Evolutionary conservation across 495 filamentous ascomycete genomes (phyloP).

Genomic region (Cudoniella acicularis): DNA sequence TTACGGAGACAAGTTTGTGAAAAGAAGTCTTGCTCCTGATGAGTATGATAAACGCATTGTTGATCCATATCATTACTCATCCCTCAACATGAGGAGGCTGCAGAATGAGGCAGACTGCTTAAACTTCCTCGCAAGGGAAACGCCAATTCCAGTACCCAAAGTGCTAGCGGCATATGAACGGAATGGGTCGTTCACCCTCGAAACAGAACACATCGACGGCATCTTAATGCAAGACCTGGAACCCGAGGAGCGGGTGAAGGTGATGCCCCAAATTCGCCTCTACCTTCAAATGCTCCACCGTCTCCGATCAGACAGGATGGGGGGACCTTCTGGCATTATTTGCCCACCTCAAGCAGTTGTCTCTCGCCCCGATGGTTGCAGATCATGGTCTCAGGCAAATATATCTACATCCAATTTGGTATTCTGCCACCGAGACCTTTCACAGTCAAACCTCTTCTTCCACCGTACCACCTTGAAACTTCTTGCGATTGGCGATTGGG

Average conservation of each 20-base stretch:
- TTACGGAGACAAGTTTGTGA: background rate
- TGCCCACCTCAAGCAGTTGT: background rate
- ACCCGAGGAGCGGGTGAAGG: conserved; percentile 1
- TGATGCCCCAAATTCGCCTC: background rate
- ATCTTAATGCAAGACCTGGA: conserved; percentile 2
- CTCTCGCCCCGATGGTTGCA: background rate
- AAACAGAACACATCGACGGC: conserved; percentile 3
- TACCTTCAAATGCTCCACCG: background rate
- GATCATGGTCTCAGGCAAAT: background rate
- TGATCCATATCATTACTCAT: background rate
- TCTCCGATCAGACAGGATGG: background rate
- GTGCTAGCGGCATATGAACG: background rate
- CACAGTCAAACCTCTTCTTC: conserved; percentile 28
- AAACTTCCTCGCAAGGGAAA: background rate
- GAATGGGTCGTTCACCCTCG: conserved; percentile 4
- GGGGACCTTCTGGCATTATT: background rate
- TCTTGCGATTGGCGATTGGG: too few species aligned
- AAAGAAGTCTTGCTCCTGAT: background rate
- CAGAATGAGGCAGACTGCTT: conserved; percentile 6
- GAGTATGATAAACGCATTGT: background rate
- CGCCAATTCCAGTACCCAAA: conserved; percentile 9
- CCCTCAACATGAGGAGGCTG: background rate
- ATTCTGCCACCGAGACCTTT: conserved; percentile 33
- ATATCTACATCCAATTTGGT: conserved; percentile 16
- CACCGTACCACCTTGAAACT: conserved; percentile 28